Evolutionary conservation across 2,329 filamentous ascomycete genomes (phyloP).

Genomic region (Verticillium nonalfalfae): DNA sequence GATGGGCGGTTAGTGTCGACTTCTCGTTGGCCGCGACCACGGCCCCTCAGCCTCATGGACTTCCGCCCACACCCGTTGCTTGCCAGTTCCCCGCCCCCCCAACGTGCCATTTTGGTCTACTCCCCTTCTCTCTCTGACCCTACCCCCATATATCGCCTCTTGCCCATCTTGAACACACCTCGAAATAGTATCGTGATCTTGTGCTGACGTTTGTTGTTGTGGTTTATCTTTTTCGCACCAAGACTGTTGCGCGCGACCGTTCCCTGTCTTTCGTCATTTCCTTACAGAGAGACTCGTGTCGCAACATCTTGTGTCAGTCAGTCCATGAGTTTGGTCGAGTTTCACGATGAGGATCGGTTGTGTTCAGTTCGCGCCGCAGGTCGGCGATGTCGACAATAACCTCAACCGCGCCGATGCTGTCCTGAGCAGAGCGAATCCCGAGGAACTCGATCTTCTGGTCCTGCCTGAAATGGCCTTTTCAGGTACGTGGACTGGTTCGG

Average conservation of each 20-base stretch:
- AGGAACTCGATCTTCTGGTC: constrained; percentile 63
- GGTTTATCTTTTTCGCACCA: not conserved
- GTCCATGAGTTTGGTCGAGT: constrained; percentile 14
- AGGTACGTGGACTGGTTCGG: constrained; percentile 36
- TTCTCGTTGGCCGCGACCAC: not conserved
- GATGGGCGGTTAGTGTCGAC: not conserved
- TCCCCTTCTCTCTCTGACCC: not conserved
- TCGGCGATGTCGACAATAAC: constrained; percentile 67
- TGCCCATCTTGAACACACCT: not conserved
- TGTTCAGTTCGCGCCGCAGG: constrained; percentile 65
- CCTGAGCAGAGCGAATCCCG: constrained; percentile 42
- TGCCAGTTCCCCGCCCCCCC: not conserved
- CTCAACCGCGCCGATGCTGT: constrained; percentile 61
- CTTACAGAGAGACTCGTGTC: not conserved
- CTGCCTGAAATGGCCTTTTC: constrained; percentile 73
- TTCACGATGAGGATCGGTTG: constrained; percentile 60
- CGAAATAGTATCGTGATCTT: not conserved
- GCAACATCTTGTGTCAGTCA: constrained; percentile 1
- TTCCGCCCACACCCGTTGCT: not conserved
- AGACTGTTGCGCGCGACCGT: not conserved
- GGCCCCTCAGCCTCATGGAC: not conserved
- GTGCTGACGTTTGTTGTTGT: not conserved
- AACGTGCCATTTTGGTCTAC: not conserved
- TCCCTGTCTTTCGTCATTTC: not conserved
- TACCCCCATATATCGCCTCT: not conserved